These are phyloP conservation scores for Epichloe bromicola DNA, from an alignment of 2,329 filamentous ascomycete genomes.

Conservation along the genomic window DNA sequence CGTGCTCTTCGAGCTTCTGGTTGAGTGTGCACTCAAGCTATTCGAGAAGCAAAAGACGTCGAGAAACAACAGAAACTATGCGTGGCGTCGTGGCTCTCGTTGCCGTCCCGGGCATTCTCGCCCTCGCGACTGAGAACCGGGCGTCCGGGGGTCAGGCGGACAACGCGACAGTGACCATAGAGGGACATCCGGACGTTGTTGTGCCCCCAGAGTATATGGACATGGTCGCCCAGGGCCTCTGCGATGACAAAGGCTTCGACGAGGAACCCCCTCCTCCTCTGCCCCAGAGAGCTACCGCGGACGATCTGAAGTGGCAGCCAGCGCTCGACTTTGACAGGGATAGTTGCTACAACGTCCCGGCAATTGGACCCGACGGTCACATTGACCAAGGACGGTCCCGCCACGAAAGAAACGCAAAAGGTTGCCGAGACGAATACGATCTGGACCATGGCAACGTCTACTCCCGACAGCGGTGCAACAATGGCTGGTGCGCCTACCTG, in stretches of 20 bases:
- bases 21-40: no score
- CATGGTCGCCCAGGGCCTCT: neutral
- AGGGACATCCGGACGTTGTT: neutral
- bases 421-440: slow-evolving; percentile 21
- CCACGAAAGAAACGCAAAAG: slow-evolving; percentile 14
- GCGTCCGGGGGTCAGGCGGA: neutral
- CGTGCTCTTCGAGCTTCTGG: neutral
- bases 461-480: slow-evolving; percentile 29
- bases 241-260: slow-evolving; percentile 5
- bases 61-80: neutral
- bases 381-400: slow-evolving; percentile 19
- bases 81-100: neutral
- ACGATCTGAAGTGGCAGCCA: slow-evolving; percentile 15
- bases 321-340: slow-evolving; percentile 21
- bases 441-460: slow-evolving; percentile 29
- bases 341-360: slow-evolving; percentile 27
- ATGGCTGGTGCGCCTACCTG: slow-evolving; percentile 29
- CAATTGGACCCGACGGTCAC: slow-evolving; percentile 21
- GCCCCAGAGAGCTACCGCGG: slow-evolving; percentile 9
- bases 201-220: neutral
- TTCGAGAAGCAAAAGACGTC: neutral
- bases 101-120: neutral
- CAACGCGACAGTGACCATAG: neutral
- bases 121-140: neutral
- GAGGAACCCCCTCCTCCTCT: slow-evolving; percentile 11